Evolutionary conservation across 2,329 filamentous ascomycete species (phyloP), one percentile per base, ranked within the genome.

Genomic region (Claviceps sp.): DNA sequence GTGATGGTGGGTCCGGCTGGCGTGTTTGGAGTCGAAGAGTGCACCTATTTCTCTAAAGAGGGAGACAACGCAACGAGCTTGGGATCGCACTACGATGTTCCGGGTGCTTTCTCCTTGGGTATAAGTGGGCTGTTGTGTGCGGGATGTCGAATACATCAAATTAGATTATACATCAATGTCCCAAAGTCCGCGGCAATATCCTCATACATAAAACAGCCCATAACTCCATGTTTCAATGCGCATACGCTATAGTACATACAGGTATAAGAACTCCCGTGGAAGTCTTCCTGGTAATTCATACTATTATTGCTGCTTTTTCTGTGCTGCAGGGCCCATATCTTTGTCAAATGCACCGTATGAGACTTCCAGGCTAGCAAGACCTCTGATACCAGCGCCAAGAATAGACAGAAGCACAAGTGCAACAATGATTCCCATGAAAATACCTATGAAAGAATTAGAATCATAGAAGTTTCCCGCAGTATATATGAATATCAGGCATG

Each of bases 341-440:
- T 95, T 96, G 65, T 94, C 91, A 65, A 97, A 98, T 1, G 93
- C 89, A 56, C 87, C 89, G 67, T 97, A 97, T 1, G 88, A 87
- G 34, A 97, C 88, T 66, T 96, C 77, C 18, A 98, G 75, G 59
- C 88, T 91, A 6, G 79, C 73, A 13, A 97, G 74, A 14, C 87
- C 89, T 54, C 70, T 79, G 52, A 97, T 71, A 14, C 85, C 93
- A 52, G 90, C 83, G 58, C 84, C 84, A 5, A 95, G 72, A 58
- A 97, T 90, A 30, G 79, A 72, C 55, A 95, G 69, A 48, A 95
- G 75, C 41, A 95, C 66, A 18, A 93, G 66, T 3, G 79, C 71
- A 22, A 82, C 82, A 40, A 90, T 64, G 20, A 95, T 71, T 30
- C 81, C 85, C 85, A 95, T 95, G 69, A 96, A 97, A 57, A 97